A percentile compares a stretch with the other conserved stretches of the same genome.
Evolutionary conservation across 139 green algal genomes (phyloP).

Genomic region (Desmodesmus armatus): DNA sequence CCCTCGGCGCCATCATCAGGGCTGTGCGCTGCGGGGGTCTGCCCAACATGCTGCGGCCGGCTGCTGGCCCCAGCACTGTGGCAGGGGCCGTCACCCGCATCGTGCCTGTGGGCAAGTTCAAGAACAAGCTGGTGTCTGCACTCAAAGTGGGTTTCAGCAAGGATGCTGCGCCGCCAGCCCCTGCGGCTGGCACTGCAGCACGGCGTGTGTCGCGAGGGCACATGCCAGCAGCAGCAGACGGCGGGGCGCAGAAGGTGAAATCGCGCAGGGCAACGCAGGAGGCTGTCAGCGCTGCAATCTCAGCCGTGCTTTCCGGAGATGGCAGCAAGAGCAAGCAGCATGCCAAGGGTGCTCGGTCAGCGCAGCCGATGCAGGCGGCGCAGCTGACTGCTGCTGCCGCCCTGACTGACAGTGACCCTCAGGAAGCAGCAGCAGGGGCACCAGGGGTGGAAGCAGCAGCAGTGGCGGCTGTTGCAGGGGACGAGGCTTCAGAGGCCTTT

Average conservation of each 20-base stretch:
- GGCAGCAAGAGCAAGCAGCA: not conserved
- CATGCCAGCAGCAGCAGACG: not conserved
- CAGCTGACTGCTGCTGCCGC: no score
- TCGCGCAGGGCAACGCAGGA: not conserved
- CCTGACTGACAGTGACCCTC: no score
- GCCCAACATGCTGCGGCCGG: not conserved
- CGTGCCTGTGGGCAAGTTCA: slow-evolving; percentile 30
- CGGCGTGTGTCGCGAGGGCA: not conserved
- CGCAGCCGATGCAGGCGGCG: no score
- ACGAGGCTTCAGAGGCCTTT: no score
- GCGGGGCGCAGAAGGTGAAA: not conserved
- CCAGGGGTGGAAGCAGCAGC: no score
- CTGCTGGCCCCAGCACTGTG: not conserved
- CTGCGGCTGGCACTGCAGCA: not conserved
- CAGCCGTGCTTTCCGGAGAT: no score
- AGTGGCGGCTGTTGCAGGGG: no score
- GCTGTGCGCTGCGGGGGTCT: slow-evolving; percentile 21
- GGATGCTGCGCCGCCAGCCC: not conserved
- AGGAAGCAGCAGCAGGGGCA: no score
- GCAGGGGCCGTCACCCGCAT: slow-evolving; percentile 4
- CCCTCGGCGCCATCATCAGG: not conserved
- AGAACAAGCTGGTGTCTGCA: not conserved
- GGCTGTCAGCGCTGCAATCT: no score
- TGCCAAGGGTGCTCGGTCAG: no score
- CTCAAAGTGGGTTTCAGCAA: not conserved